These are phyloP conservation scores for Trypanosoma cruzi DNA, from an alignment of 208 protist genomes.

Conservation along the genomic window DNA sequence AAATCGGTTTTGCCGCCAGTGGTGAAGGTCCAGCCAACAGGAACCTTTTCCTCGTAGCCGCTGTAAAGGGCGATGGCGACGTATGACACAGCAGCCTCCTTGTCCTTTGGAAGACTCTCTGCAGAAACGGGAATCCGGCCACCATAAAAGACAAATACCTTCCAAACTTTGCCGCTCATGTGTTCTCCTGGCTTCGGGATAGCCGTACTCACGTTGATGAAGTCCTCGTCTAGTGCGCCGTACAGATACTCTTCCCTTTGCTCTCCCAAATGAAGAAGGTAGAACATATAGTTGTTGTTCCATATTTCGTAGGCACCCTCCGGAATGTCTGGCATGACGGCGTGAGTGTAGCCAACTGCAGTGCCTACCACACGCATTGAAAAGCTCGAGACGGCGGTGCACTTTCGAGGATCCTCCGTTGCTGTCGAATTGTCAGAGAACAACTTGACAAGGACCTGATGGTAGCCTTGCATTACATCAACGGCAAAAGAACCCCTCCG, in stretches of 20 bases:
- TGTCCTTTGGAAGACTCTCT: background rate
- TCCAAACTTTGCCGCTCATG: background rate
- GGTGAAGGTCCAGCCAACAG: constrained; percentile 16
- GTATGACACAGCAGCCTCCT: constrained; percentile 20
- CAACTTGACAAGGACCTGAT: constrained; percentile 21
- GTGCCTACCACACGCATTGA: constrained; percentile 16
- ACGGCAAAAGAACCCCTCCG: constrained; percentile 1
- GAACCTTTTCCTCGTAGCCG: background rate
- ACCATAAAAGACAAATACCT: background rate
- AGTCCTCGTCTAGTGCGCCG: constrained; percentile 12
- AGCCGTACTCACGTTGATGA: constrained; percentile 8
- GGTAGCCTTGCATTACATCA: constrained; percentile 10
- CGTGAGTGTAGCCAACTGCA: constrained; percentile 14
- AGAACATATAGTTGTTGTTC: background rate
- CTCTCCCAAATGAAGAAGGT: constrained; percentile 12
- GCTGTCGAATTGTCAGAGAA: constrained; percentile 5
- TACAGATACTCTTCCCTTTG: constrained; percentile 8
- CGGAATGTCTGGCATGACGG: background rate
- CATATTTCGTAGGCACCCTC: constrained; percentile 11
- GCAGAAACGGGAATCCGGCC: constrained; percentile 4
- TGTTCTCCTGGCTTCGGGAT: constrained; percentile 3
- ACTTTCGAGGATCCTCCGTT: background rate
- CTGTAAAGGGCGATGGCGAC: constrained; percentile 24
- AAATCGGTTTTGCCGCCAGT: constrained; percentile 18
- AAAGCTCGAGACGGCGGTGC: background rate